A percentile compares a stretch with the other conserved stretches of the same genome.
These are phyloP conservation scores for Bruguiera gymnorhiza DNA, from an alignment of 345 rosid species.

Conservation along the genomic window DNA sequence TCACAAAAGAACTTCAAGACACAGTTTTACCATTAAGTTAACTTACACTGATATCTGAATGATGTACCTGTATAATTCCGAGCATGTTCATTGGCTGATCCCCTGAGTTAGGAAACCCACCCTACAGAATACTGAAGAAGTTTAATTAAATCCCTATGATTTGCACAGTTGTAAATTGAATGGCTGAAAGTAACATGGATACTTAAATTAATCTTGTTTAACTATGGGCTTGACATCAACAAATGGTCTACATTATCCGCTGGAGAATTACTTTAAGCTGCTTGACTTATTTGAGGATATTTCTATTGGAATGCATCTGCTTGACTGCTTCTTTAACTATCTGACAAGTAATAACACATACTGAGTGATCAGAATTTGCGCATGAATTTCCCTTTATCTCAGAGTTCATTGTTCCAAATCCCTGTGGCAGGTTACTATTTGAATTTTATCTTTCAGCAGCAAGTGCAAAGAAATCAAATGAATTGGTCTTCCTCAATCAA, in stretches of 20 bases:
- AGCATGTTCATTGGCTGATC: slow-evolving; percentile 74
- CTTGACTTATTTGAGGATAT: not conserved
- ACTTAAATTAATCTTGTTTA: too few relatives aligned
- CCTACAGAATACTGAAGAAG: slow-evolving; percentile 34
- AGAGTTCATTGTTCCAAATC: not conserved
- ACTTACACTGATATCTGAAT: slow-evolving; percentile 4
- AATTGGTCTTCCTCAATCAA: not conserved
- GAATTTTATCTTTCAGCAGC: not conserved
- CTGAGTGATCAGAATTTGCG: not conserved
- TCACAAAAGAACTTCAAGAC: slow-evolving; percentile 21
- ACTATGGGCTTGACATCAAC: not conserved
- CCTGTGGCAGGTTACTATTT: not conserved
- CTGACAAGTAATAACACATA: not conserved
- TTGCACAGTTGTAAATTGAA: not conserved
- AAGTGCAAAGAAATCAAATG: not conserved
- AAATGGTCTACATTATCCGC: not conserved
- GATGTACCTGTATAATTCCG: slow-evolving; percentile 72
- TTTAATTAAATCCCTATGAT: not conserved
- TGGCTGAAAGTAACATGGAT: too few relatives aligned
- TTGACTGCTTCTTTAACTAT: not conserved
- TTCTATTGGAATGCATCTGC: too few relatives aligned
- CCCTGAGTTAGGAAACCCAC: slow-evolving; percentile 28
- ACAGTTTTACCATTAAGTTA: not conserved
- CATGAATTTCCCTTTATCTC: not conserved
- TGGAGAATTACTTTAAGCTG: not conserved